phyloP scores from a whole-genome alignment of 331 rosid genomes.

The Malus hybrid region DNA sequence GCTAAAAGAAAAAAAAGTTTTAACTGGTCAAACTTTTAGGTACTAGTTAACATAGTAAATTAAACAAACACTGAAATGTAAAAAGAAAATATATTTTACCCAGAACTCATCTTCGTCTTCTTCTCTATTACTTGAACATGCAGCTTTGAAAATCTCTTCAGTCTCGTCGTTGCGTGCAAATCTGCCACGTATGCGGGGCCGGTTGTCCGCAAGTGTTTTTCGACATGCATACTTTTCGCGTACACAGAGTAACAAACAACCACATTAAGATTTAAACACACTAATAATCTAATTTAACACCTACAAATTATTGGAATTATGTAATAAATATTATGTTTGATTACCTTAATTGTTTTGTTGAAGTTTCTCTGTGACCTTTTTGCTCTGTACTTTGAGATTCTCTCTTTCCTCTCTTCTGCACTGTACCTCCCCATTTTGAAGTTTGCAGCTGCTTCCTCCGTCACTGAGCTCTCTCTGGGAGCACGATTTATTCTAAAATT shows the following conservation, averaged over 20 bases:
- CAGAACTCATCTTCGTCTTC: slow-evolving; percentile 62
- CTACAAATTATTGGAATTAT: too few species aligned
- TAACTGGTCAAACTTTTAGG: not conserved
- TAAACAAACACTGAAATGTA: not conserved
- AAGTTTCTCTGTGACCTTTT: slow-evolving; percentile 91
- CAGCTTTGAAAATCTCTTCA: slow-evolving; percentile 41
- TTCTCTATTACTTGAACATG: slow-evolving; percentile 35
- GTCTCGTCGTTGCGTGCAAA: slow-evolving; percentile 76
- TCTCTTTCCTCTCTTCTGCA: slow-evolving; percentile 79
- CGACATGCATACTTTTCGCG: slow-evolving; percentile 73
- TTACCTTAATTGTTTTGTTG: slow-evolving; percentile 91
- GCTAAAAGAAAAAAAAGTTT: not conserved
- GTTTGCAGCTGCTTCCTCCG: slow-evolving; percentile 49
- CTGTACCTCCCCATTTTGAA: slow-evolving; percentile 73
- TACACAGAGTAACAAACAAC: not conserved
- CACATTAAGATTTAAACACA: slow-evolving; percentile 8
- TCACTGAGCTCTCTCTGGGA: slow-evolving; percentile 36
- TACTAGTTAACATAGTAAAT: not conserved
- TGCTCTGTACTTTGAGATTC: slow-evolving; percentile 85
- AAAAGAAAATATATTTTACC: slow-evolving; percentile 23
- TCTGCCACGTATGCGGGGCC: slow-evolving; percentile 90
- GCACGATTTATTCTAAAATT: slow-evolving; percentile 27
- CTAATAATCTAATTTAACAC: not conserved
- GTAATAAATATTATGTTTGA: not conserved
- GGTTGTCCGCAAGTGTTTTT: slow-evolving; percentile 81